Base-by-base conservation (phyloP, 1,284 basidiomycete genomes). In the Malassezia pachydermatis region DNA sequence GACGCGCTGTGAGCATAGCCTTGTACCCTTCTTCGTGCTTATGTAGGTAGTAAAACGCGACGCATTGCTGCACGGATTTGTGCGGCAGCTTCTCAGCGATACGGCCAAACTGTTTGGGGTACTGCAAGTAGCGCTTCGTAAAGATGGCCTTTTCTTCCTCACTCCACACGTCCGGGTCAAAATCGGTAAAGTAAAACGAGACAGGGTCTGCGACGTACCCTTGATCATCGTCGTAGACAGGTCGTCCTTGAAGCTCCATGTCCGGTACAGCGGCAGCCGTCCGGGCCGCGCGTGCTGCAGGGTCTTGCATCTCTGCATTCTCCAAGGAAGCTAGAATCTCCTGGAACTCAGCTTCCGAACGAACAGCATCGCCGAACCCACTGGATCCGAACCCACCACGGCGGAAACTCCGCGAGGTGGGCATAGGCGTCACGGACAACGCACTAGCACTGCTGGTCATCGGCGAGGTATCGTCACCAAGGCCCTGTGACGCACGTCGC, bases 271-370 rank as follows among this genome's bases (percentile, higher is more conserved):
- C 79, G 14, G 90, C 90, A n/a, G 88, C 79, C 49, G 94, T 95
- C 57, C 82, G 80, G 41, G 82, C 77, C 2, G 88, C 87, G 17
- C 95, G 81, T 59, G 85, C 80, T 59, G 81, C 86, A 0, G 90
- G 88, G 73, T 96, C 89, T 37, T 84, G 88, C 48, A 87, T 81
- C 58, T 92, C 90, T 56, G 90, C 87, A 59, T 84, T 86, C 39
- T 88, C 89, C 32, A 95, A 76, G 63, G 83, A 88, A 10, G 87
- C 88, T 47, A 96, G 83, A 66, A 96, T 90, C 74, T 90, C 88
- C 65, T 95, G 86, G 80, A 95, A 90, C 76, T 96, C 92, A 48
- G 94, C 79, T 72, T 96, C 92, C 16, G 88, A 89, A 2, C 88
- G 81, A 10, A 92, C 89, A 6, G 86, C 83, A 72, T 96, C 90